Conservation (phyloP, 148 eudicot species). For the Fagopyrum homotropicum region DNA sequence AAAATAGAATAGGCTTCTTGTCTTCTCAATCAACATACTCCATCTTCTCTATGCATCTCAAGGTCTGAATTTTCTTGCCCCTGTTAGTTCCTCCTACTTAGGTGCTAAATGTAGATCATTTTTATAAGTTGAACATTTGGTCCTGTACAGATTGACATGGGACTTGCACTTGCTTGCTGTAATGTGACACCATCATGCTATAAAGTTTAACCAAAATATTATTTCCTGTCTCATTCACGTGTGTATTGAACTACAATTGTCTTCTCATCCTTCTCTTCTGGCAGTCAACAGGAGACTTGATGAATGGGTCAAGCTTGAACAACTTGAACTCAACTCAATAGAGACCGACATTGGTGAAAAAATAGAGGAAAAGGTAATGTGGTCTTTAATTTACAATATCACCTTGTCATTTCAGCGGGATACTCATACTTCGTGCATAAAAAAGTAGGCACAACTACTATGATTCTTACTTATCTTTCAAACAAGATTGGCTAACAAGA, state of each 20-base stretch:
- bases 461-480: not conserved
- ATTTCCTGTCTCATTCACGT: not conserved
- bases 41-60: not conserved
- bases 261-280: not conserved
- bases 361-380: constrained; percentile 15
- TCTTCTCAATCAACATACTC: not conserved
- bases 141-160: not conserved
- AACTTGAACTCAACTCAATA: constrained; percentile 10
- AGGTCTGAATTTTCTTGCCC: not conserved
- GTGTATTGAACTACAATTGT: not conserved
- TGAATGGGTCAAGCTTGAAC: constrained; percentile 15
- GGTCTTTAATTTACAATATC: not conserved
- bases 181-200: not conserved
- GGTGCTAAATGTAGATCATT: not conserved
- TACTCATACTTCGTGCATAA: not conserved
- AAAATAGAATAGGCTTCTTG: not conserved
- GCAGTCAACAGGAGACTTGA: constrained; percentile 14
- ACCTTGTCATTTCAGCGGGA: not conserved
- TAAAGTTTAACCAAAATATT: not conserved
- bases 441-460: not conserved
- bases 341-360: constrained; percentile 4
- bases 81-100: not conserved
- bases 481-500: not conserved
- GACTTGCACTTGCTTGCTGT: not conserved
- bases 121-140: not conserved